Conservation (phyloP, 257 asterid species). For the Solanum pimpinellifolium region DNA sequence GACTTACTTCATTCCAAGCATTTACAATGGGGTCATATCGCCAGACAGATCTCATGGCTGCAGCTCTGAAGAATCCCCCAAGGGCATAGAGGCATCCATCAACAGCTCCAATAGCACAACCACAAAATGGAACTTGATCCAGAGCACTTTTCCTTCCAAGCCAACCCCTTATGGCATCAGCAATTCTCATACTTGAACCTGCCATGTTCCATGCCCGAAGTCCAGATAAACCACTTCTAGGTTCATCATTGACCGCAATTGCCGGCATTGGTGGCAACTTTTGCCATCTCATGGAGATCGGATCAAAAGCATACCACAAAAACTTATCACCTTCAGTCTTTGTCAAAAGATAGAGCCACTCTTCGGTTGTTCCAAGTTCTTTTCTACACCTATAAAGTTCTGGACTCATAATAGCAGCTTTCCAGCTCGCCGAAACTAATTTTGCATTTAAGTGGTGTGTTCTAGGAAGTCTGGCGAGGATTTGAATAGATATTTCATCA, state of each 20-base stretch:
- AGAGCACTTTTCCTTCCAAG: constrained; percentile 46
- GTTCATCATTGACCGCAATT: constrained; percentile 24
- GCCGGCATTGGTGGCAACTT: constrained; percentile 69
- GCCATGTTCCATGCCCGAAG: constrained; percentile 50
- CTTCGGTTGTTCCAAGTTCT: constrained; percentile 62
- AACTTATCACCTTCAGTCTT: constrained; percentile 48
- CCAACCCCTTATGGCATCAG: constrained; percentile 60
- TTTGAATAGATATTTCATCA: constrained; percentile 73
- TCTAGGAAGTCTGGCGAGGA: constrained; percentile 74
- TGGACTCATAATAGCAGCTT: constrained; percentile 44
- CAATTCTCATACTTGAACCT: constrained; percentile 33
- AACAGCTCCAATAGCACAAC: constrained; percentile 73
- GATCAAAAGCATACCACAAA: constrained; percentile 77
- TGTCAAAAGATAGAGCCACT: constrained; percentile 72
- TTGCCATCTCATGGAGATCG: constrained; percentile 57
- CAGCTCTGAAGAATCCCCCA: constrained; percentile 71
- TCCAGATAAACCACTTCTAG: constrained; percentile 33
- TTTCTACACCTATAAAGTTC: constrained; percentile 59
- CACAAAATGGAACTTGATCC: constrained; percentile 70
- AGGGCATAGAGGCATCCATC: constrained; percentile 67
- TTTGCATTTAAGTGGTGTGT: constrained; percentile 38
- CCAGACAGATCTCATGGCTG: constrained; percentile 51
- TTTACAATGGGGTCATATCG: constrained; percentile 60
- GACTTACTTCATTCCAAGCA: constrained; percentile 57
- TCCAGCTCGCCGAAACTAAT: constrained; percentile 67